phyloP scores from a whole-genome alignment of 805 yeast genomes.

The Pichia nanzhaoensis region DNA sequence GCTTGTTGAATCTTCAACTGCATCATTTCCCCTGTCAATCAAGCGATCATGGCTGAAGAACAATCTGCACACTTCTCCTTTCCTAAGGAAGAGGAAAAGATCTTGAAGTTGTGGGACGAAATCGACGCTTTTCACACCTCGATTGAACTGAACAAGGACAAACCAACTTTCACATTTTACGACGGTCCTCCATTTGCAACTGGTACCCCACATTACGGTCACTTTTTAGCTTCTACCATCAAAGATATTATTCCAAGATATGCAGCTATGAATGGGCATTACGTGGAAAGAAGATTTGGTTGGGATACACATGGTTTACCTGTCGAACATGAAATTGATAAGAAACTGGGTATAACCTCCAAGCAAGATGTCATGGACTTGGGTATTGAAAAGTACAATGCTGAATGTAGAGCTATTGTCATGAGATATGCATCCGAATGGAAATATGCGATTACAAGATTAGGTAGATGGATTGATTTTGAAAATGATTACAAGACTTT shows the following conservation, averaged over 20 bases:
- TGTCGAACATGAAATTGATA: slow-evolving; percentile 97
- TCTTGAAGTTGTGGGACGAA: slow-evolving; percentile 77
- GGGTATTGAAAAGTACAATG: slow-evolving; percentile 93
- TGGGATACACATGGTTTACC: slow-evolving; percentile 99
- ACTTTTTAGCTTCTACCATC: slow-evolving; percentile 91
- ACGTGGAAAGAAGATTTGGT: slow-evolving; percentile 95
- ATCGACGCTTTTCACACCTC: slow-evolving; percentile 91
- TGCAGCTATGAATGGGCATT: slow-evolving; percentile 95
- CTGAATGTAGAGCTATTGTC: slow-evolving; percentile 92
- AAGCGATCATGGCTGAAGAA: slow-evolving; percentile 28
- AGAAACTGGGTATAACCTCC: slow-evolving; percentile 86
- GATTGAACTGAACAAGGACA: slow-evolving; percentile 73
- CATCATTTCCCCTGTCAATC: no score
- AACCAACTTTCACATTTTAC: slow-evolving; percentile 84
- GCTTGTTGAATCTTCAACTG: no score
- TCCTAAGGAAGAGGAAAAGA: slow-evolving; percentile 83
- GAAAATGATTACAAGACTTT: slow-evolving; percentile 97
- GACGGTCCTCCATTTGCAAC: slow-evolving; percentile 99
- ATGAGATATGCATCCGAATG: slow-evolving; percentile 96
- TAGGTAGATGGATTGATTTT: slow-evolving; percentile 99
- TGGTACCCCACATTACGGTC: slow-evolving; percentile 99
- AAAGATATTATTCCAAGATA: slow-evolving; percentile 97
- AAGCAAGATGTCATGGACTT: slow-evolving; percentile 89
- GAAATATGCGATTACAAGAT: slow-evolving; percentile 86
- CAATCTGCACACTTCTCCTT: slow-evolving; percentile 48